A percentile compares a stretch with the other conserved stretches of the same genome.
phyloP scores from a whole-genome alignment of 106 monocot genomes.

The Platanthera guangdongensis region DNA sequence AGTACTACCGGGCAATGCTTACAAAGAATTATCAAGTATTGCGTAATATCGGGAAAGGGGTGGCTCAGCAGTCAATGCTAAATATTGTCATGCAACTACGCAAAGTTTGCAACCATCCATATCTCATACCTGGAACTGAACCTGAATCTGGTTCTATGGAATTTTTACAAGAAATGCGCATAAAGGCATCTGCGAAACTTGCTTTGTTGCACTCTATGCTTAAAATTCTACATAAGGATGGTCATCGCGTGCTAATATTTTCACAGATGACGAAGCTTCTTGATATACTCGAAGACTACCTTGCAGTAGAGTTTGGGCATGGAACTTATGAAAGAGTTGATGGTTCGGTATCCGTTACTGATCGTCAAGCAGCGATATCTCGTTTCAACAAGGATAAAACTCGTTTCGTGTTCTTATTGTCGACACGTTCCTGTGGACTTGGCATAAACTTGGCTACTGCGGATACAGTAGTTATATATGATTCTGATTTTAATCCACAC shows the following conservation, averaged over 20 bases:
- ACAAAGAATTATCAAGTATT: slow-evolving; percentile 94
- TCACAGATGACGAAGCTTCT: slow-evolving; percentile 99
- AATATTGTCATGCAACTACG: slow-evolving; percentile 98
- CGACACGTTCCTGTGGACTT: slow-evolving; percentile 94
- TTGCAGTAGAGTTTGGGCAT: slow-evolving; percentile 71
- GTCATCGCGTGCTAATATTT: slow-evolving; percentile 93
- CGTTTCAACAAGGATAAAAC: slow-evolving; percentile 91
- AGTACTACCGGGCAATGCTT: slow-evolving; percentile 94
- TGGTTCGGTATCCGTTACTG: slow-evolving; percentile 85
- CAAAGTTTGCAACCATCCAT: slow-evolving; percentile 98
- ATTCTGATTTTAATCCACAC: slow-evolving; percentile 99
- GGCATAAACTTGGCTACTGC: slow-evolving; percentile 97
- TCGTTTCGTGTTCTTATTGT: slow-evolving; percentile 89
- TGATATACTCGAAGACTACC: slow-evolving; percentile 97
- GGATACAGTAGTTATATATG: slow-evolving; percentile 97
- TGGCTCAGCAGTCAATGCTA: slow-evolving; percentile 79
- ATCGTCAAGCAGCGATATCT: slow-evolving; percentile 84
- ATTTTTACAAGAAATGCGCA: slow-evolving; percentile 94
- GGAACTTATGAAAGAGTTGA: slow-evolving; percentile 93
- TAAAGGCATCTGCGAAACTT: slow-evolving; percentile 92
- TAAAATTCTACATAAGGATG: slow-evolving; percentile 70
- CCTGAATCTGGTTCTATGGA: slow-evolving; percentile 78
- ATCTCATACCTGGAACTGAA: slow-evolving; percentile 97
- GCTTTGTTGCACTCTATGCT: slow-evolving; percentile 87
- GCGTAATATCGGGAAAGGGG: slow-evolving; percentile 85